Evolutionary conservation across 2,329 filamentous ascomycete genomes (phyloP).

Genomic region (Fusarium sp.): DNA sequence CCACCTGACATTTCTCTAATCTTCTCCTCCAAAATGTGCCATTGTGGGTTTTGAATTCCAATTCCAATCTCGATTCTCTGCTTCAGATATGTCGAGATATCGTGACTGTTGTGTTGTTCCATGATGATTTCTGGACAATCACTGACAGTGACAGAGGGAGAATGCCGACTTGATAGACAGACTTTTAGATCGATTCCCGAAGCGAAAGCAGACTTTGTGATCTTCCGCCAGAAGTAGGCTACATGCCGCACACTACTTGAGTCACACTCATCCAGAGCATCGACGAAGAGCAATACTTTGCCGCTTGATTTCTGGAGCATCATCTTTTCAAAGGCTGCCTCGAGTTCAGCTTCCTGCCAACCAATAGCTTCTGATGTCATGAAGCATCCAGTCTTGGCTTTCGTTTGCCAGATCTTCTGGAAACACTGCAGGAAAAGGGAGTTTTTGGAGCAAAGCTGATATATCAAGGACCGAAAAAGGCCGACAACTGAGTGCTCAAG

Average conservation of each 20-base stretch:
- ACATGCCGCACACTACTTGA: background rate
- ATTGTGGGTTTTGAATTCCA: fast-evolving
- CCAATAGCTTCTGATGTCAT: fast-evolving
- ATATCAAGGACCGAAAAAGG: background rate
- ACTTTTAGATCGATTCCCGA: background rate
- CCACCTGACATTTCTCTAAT: background rate
- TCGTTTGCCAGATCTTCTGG: background rate
- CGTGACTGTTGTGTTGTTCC: background rate
- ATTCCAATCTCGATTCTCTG: background rate
- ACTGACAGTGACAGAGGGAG: background rate
- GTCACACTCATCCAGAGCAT: background rate
- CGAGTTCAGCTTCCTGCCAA: background rate
- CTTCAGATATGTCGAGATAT: background rate
- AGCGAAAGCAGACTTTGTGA: background rate
- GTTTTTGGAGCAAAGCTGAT: background rate
- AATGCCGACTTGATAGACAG: background rate
- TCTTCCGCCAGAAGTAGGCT: background rate
- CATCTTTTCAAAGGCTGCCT: fast-evolving
- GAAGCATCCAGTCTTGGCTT: background rate
- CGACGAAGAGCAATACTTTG: fast-evolving
- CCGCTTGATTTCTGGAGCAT: fast-evolving
- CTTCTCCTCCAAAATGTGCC: background rate
- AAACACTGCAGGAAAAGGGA: fast-evolving
- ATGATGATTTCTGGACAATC: background rate
- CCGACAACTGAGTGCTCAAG: background rate